These are phyloP conservation scores for Claviceps sp. DNA, from an alignment of 2,329 filamentous ascomycete genomes.

Conservation along the genomic window DNA sequence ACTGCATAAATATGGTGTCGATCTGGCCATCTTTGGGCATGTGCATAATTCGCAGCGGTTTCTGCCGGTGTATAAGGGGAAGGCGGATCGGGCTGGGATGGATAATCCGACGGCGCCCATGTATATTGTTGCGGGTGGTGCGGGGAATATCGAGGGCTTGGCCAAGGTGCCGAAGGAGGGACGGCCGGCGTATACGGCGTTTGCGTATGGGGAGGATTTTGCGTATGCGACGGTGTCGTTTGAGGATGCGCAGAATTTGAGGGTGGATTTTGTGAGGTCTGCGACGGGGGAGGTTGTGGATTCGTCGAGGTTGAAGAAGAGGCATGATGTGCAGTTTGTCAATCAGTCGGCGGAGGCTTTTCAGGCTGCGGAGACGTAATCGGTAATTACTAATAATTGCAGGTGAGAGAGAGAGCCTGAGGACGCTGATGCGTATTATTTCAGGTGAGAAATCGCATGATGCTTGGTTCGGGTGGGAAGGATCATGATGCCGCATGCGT, in stretches of 20 bases:
- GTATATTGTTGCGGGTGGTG: conserved; percentile 35
- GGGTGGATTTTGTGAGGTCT: conserved; percentile 37
- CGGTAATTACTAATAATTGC: no score
- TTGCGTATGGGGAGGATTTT: conserved; percentile 38
- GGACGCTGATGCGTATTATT: no score
- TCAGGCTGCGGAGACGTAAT: background rate
- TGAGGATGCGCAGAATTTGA: conserved; percentile 28
- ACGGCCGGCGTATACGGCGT: conserved; percentile 26
- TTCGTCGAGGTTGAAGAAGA: conserved; percentile 33
- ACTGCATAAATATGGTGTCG: conserved; percentile 42
- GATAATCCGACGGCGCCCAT: conserved; percentile 18
- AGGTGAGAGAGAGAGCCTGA: background rate
- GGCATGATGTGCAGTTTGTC: conserved; percentile 31
- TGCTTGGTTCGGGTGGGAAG: no score
- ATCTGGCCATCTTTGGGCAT: conserved; percentile 42
- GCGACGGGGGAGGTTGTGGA: conserved; percentile 35
- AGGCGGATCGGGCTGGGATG: conserved; percentile 22
- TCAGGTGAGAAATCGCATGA: no score
- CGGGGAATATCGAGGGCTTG: conserved; percentile 43
- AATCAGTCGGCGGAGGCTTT: conserved; percentile 15
- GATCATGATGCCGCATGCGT: no score
- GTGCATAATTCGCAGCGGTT: conserved; percentile 46
- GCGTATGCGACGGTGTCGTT: conserved; percentile 37
- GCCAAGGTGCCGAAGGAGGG: conserved; percentile 20
- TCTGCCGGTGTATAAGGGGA: conserved; percentile 23